phyloP scores from a whole-genome alignment of 2,329 filamentous ascomycete genomes.

The Aspergillus niger region DNA sequence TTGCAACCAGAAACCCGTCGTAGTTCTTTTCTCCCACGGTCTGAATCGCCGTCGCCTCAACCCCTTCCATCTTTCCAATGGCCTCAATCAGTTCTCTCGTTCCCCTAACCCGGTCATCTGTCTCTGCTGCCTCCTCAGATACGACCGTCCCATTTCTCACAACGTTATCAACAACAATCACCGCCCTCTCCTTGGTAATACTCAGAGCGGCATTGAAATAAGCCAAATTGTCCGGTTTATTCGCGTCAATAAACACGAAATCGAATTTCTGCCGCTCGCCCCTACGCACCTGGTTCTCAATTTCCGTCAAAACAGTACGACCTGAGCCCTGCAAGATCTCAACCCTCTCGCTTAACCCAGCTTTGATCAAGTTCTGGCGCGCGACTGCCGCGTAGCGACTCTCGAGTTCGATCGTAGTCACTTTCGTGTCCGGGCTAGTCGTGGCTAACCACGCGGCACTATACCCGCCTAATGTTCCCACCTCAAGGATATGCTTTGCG shows the following conservation, averaged over 20 bases:
- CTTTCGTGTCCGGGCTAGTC: constrained; percentile 36
- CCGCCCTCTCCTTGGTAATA: constrained; percentile 41
- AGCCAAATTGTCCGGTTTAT: constrained; percentile 52
- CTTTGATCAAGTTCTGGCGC: constrained; percentile 45
- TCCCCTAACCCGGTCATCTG: background rate
- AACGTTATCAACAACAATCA: constrained; percentile 56
- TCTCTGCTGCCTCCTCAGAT: background rate
- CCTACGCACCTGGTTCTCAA: constrained; percentile 44
- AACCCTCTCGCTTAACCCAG: constrained; percentile 39
- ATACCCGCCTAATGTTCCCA: constrained; percentile 60
- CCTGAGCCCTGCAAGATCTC: constrained; percentile 51
- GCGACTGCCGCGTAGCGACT: constrained; percentile 50
- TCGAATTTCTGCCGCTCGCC: constrained; percentile 48
- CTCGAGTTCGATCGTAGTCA: constrained; percentile 55
- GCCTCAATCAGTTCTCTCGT: constrained; percentile 44
- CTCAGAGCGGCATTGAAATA: constrained; percentile 45
- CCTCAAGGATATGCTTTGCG: constrained; percentile 48
- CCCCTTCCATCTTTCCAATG: constrained; percentile 41
- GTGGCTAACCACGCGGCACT: constrained; percentile 53
- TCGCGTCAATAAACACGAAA: constrained; percentile 58
- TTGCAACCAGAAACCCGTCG: constrained; percentile 41
- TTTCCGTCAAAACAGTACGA: constrained; percentile 44
- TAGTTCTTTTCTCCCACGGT: constrained; percentile 52
- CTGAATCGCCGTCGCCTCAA: constrained; percentile 49
- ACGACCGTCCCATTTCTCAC: constrained; percentile 34